Conservation (phyloP, 1,284 basidiomycete genomes). For the Tilletia caries region DNA sequence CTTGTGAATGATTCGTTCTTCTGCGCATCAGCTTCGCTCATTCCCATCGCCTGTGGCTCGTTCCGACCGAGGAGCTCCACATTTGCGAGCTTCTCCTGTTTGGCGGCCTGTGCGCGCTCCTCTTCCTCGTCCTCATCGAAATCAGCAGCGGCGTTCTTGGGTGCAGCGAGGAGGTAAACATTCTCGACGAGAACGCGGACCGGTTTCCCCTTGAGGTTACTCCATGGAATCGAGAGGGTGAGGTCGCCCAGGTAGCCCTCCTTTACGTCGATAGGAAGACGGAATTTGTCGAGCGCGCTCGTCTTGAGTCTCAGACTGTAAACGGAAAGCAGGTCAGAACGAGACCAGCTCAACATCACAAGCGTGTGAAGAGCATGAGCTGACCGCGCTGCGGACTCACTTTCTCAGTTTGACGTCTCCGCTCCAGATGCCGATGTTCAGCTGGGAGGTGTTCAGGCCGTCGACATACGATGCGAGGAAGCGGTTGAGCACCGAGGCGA, state of each 20-base stretch:
- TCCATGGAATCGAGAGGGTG: conserved; percentile 90
- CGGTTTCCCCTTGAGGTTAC: conserved; percentile 86
- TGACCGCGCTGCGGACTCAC: conserved; percentile 16
- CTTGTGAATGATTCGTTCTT: conserved; percentile 78
- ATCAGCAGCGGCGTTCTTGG: conserved; percentile 67
- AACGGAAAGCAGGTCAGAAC: neutral
- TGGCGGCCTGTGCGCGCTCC: conserved; percentile 73
- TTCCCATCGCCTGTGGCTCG: conserved; percentile 22
- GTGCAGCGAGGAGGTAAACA: conserved; percentile 88
- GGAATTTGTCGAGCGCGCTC: conserved; percentile 90
- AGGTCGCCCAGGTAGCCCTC: conserved; percentile 90
- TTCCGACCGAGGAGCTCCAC: conserved; percentile 70
- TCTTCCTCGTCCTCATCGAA: conserved; percentile 83
- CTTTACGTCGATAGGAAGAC: conserved; percentile 89
- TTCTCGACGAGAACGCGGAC: conserved; percentile 90
- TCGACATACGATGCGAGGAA: conserved; percentile 94
- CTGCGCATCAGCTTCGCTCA: conserved; percentile 62
- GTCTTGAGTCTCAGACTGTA: conserved; percentile 74
- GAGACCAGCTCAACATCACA: conserved; percentile 14
- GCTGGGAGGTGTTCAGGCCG: conserved; percentile 89
- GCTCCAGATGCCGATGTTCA: conserved; percentile 90
- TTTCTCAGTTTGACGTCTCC: conserved; percentile 77
- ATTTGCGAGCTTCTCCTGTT: conserved; percentile 81
- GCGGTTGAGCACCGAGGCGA: conserved; percentile 63
- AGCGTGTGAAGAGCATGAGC: neutral